Percentiles rank a stretch among this genome's conserved stretches.
Evolutionary conservation across 805 yeast species (phyloP).

Genomic region (Tetrapisispora nanseiensis): DNA sequence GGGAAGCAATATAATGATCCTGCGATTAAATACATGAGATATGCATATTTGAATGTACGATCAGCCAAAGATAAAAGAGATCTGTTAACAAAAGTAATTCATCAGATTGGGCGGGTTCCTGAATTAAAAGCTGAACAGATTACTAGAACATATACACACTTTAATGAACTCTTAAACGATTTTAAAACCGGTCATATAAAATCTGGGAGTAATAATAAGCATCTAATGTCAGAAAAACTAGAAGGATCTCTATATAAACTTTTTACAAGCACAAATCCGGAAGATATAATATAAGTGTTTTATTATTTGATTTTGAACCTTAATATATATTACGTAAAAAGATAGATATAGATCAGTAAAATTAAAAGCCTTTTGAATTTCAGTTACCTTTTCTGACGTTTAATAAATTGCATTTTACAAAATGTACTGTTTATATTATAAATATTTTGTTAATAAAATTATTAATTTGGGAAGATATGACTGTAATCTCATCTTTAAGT

Average conservation of each 20-base stretch:
- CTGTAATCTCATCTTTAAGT: too few relatives aligned
- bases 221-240: conserved; percentile 41
- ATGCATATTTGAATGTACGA: conserved; percentile 47
- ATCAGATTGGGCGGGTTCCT: conserved; percentile 52
- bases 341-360: too few relatives aligned
- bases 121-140: conserved; percentile 40
- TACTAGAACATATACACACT: conserved; percentile 32
- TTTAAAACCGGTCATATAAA: conserved; percentile 30
- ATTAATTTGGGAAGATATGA: background rate
- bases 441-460: conserved; percentile 1
- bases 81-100: conserved; percentile 40
- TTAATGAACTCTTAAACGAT: conserved; percentile 27
- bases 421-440: conserved; percentile 23
- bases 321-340: too few relatives aligned
- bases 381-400: conserved; percentile 9
- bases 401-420: conserved; percentile 29
- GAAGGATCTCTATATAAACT: conserved; percentile 40
- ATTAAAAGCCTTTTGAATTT: background rate
- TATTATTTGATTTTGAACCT: too few relatives aligned
- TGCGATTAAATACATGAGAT: conserved; percentile 41
- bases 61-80: conserved; percentile 43
- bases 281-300: conserved; percentile 25
- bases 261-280: conserved; percentile 43
- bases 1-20: conserved; percentile 46
- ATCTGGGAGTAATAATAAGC: conserved; percentile 35